Base-by-base conservation (phyloP, 2,329 filamentous ascomycete genomes). In the Endoconidiophora laricicola region DNA sequence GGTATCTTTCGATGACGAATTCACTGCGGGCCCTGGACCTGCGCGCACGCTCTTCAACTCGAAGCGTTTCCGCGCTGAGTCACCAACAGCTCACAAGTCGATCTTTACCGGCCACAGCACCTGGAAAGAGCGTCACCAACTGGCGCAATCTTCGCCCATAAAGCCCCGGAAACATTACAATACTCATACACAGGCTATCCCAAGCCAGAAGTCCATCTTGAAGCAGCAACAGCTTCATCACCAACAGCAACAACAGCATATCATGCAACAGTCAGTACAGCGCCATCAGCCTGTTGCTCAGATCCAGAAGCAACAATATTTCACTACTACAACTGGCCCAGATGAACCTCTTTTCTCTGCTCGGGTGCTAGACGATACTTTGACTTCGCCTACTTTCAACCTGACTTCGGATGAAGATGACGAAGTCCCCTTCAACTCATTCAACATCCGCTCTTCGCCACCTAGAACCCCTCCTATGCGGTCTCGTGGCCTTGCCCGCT, bases 101-200 rank as follows among this genome's bases (percentile, higher is more conserved):
- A 63, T 75, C 65, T 49, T 53, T n/a, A 62, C 68, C 14, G 62
- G 65, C 43, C 72, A 78, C 50, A 65, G 71, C 16, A 74, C 80
- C 1, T 94, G 86, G 86, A 91, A 85, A 65, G 79, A 78, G 59
- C 74, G 72, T 52, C 79, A 87, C 61, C 79, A 81, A 58, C 69
- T 94, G 52, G 77, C 86, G 16, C 81, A 93, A 61, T 94, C 87
- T 3, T 95, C 88, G 3, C 90, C 90, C 22, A 79, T 86, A 59
- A 85, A 90, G 66, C 75, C 80, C 56, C 42, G 29, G 37, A 52
- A 52, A 22, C 42, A 49, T 12, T 48, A 52, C 38, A 42, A 52
- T 24, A 20, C 46, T 16, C 37, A 39, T 20, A 10, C 45, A 12
- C 33, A 48, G 33, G 24, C 18, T 22, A 2, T 40, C 33, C 6